These are phyloP conservation scores for Hysterangium stoloniferum DNA, from an alignment of 768 basidiomycete species.

Conservation along the genomic window DNA sequence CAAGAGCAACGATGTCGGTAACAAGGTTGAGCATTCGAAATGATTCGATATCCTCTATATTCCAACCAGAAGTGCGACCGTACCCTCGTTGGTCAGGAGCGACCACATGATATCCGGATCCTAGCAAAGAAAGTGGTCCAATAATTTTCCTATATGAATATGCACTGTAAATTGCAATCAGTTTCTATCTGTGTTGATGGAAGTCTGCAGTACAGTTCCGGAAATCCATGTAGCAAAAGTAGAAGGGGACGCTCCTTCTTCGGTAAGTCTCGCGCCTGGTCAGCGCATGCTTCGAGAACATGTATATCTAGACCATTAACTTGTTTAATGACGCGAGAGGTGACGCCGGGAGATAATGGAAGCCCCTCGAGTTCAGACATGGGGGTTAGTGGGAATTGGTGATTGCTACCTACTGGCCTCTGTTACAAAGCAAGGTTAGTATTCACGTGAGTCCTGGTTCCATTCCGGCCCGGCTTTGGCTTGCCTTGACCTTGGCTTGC, in stretches of 20 bases:
- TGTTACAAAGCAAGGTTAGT: too few species aligned
- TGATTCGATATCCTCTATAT: constrained; percentile 37
- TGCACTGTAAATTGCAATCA: constrained; percentile 19
- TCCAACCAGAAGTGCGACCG: constrained; percentile 32
- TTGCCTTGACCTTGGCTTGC: too few species aligned
- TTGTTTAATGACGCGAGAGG: constrained; percentile 29
- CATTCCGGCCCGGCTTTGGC: too few species aligned
- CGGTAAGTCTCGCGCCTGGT: constrained; percentile 7
- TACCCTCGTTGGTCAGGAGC: constrained; percentile 56
- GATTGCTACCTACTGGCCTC: too few species aligned
- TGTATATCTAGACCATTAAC: constrained; percentile 46
- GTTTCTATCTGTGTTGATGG: too few species aligned
- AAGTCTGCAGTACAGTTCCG: constrained; percentile 47
- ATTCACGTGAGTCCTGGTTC: too few species aligned
- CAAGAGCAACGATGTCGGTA: constrained; percentile 44
- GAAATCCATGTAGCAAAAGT: constrained; percentile 58
- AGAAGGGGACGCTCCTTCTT: constrained; percentile 32
- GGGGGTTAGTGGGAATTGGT: too few species aligned
- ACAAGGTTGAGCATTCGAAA: constrained; percentile 45
- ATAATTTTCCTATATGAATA: constrained; percentile 60
- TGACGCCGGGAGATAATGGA: constrained; percentile 24
- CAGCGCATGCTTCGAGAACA: constrained; percentile 38
- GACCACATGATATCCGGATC: constrained; percentile 50
- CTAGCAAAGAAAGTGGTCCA: constrained; percentile 31
- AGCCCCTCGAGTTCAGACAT: not conserved